These are phyloP conservation scores for Penicillium paxilli DNA, from an alignment of 495 filamentous ascomycete species.

Conservation along the genomic window DNA sequence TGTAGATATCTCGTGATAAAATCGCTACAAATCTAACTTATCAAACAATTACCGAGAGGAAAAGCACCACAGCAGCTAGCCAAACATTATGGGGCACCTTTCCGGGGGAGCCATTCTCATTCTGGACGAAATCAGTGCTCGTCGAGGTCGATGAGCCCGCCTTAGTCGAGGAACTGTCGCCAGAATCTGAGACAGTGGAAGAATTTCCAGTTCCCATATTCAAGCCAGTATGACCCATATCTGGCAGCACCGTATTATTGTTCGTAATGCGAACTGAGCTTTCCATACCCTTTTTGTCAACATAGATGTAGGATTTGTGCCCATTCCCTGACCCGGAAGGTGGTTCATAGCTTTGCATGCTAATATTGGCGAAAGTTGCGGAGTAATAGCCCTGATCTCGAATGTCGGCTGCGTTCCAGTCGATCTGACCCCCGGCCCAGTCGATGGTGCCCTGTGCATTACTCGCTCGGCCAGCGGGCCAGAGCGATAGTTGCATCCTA, in stretches of 20 bases:
- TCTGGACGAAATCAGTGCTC: background rate
- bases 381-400: slow-evolving; percentile 85
- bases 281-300: background rate
- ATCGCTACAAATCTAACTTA: background rate
- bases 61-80: background rate
- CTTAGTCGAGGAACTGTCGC: background rate
- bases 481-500: slow-evolving; percentile 92
- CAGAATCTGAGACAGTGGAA: background rate
- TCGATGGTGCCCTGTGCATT: slow-evolving; percentile 83
- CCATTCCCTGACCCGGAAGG: slow-evolving; percentile 41
- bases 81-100: background rate
- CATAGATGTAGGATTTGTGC: background rate
- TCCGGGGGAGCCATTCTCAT: background rate
- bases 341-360: slow-evolving; percentile 83
- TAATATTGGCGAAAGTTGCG: slow-evolving; percentile 73
- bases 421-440: slow-evolving; percentile 88
- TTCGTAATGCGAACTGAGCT: background rate
- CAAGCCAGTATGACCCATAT: background rate
- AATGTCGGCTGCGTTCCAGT: slow-evolving; percentile 84
- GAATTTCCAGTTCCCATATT: background rate
- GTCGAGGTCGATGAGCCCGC: background rate
- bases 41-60: background rate
- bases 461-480: slow-evolving; percentile 81
- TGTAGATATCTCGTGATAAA: too few relatives aligned
- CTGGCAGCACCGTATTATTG: background rate